These are phyloP conservation scores for Coprinopsis sp. DNA, from an alignment of 768 basidiomycete species.

Conservation along the genomic window DNA sequence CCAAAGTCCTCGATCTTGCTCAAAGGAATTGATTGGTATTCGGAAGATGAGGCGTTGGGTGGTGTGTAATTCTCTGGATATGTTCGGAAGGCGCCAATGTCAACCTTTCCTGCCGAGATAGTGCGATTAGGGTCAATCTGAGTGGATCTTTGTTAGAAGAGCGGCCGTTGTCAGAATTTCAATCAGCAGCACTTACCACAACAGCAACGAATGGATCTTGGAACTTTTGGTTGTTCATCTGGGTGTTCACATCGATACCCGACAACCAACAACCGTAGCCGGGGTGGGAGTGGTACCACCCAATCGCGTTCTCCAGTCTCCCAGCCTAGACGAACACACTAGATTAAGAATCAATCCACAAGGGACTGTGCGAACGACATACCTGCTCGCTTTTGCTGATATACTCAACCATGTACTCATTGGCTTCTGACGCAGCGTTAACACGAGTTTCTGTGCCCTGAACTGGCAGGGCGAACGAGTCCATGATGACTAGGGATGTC, in stretches of 20 bases:
- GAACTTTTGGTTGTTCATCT: slow-evolving; percentile 90
- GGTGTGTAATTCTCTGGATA: slow-evolving; percentile 96
- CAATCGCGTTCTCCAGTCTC: slow-evolving; percentile 80
- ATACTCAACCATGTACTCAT: slow-evolving; percentile 98
- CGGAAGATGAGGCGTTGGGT: slow-evolving; percentile 59
- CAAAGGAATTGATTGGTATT: slow-evolving; percentile 95
- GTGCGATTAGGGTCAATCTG: slow-evolving; percentile 98
- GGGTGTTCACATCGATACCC: slow-evolving; percentile 97
- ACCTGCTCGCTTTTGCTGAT: slow-evolving; percentile 79
- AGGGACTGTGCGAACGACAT: slow-evolving; percentile 13
- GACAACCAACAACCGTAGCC: slow-evolving; percentile 99
- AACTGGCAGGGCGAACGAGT: slow-evolving; percentile 95
- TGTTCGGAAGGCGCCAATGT: slow-evolving; percentile 97
- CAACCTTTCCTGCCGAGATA: slow-evolving; percentile 96
- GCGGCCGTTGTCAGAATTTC: not conserved
- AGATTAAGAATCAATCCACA: not conserved
- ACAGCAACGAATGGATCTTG: slow-evolving; percentile 97
- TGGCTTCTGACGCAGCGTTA: slow-evolving; percentile 91
- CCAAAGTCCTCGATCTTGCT: slow-evolving; percentile 99
- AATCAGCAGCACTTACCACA: slow-evolving; percentile 54
- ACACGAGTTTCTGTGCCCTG: slow-evolving; percentile 98
- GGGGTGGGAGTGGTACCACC: slow-evolving; percentile 99
- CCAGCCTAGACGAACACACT: slow-evolving; percentile 56
- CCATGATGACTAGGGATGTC: slow-evolving; percentile 80
- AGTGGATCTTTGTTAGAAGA: not conserved